A percentile compares a stretch with the other conserved stretches of the same genome.
phyloP scores from a whole-genome alignment of 768 basidiomycete genomes.

The Phanerochaete sordida region DNA sequence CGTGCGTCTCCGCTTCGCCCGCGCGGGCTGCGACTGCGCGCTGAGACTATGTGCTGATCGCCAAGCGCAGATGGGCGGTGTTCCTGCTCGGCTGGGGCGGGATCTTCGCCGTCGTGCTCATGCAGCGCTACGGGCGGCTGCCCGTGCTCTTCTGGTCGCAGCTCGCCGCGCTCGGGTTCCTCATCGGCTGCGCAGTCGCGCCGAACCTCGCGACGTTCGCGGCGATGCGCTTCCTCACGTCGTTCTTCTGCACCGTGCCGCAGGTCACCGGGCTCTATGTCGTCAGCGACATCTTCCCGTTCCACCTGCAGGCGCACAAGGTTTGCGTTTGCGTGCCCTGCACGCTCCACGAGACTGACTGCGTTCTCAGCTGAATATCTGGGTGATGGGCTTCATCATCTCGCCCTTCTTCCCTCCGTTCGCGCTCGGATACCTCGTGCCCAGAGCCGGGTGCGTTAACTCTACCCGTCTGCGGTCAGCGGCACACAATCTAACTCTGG shows the following conservation, averaged over 20 bases:
- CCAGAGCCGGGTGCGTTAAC: slow-evolving; percentile 38
- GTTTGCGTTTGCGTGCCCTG: slow-evolving; percentile 25
- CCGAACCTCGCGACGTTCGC: slow-evolving; percentile 56
- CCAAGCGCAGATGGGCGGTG: slow-evolving; percentile 56
- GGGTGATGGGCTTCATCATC: slow-evolving; percentile 72
- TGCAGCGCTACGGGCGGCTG: slow-evolving; percentile 60
- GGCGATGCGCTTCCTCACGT: slow-evolving; percentile 55
- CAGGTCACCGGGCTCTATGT: slow-evolving; percentile 62
- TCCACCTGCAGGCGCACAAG: slow-evolving; percentile 66
- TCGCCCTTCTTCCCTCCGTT: slow-evolving; percentile 65
- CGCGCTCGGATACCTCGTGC: slow-evolving; percentile 64
- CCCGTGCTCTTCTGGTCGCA: slow-evolving; percentile 73
- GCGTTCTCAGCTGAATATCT: slow-evolving; percentile 50
- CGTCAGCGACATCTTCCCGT: slow-evolving; percentile 62
- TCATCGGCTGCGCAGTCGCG: slow-evolving; percentile 54
- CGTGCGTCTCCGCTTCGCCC: slow-evolving; percentile 17
- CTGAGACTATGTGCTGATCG: neutral
- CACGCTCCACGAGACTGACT: neutral
- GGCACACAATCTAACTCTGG: neutral
- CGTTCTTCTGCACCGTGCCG: slow-evolving; percentile 59
- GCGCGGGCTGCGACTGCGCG: neutral
- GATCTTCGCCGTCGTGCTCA: slow-evolving; percentile 56
- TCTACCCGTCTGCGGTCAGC: too few relatives aligned
- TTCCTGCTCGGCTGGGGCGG: slow-evolving; percentile 62
- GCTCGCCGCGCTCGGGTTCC: slow-evolving; percentile 53